Percentiles rank a stretch among this genome's conserved stretches.
phyloP scores from a whole-genome alignment of 1,284 basidiomycete species.

The Ustilago shanxiensis region DNA sequence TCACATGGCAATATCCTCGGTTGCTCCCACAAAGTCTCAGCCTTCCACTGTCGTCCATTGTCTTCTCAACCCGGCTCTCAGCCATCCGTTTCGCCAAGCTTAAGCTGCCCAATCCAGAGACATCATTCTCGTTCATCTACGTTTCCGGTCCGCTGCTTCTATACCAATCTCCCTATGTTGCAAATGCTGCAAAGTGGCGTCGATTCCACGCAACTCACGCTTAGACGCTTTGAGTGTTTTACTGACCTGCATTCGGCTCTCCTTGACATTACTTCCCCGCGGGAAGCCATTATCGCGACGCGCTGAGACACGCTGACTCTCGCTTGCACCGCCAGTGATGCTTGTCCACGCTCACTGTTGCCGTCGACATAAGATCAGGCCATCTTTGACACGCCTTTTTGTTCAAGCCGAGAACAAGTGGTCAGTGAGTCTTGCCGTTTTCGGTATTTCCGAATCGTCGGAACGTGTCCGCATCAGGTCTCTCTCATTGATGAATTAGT shows the following conservation, averaged over 20 bases:
- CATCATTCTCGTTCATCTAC: neutral
- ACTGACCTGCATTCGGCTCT: neutral
- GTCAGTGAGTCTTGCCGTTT: neutral
- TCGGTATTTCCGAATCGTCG: neutral
- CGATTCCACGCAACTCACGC: neutral
- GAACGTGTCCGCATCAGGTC: conserved; percentile 11
- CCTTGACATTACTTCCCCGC: neutral
- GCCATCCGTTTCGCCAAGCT: neutral
- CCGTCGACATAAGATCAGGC: neutral
- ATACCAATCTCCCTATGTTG: neutral
- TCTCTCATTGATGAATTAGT: neutral
- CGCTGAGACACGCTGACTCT: conserved; percentile 8
- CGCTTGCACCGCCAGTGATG: neutral
- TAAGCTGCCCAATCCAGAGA: neutral
- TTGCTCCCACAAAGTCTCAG: conserved; percentile 2
- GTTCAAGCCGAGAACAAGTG: no score
- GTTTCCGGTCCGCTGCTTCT: neutral
- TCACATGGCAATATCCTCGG: no score
- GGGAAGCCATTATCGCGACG: neutral
- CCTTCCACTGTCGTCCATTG: neutral
- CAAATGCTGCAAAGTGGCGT: neutral
- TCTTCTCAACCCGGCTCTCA: neutral
- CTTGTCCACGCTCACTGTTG: neutral
- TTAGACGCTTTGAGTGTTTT: no score
- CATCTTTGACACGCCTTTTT: neutral